Percentiles rank a stretch among this genome's conserved stretches.
phyloP scores from a whole-genome alignment of 1,284 basidiomycete species.

The Leccinum fallax region DNA sequence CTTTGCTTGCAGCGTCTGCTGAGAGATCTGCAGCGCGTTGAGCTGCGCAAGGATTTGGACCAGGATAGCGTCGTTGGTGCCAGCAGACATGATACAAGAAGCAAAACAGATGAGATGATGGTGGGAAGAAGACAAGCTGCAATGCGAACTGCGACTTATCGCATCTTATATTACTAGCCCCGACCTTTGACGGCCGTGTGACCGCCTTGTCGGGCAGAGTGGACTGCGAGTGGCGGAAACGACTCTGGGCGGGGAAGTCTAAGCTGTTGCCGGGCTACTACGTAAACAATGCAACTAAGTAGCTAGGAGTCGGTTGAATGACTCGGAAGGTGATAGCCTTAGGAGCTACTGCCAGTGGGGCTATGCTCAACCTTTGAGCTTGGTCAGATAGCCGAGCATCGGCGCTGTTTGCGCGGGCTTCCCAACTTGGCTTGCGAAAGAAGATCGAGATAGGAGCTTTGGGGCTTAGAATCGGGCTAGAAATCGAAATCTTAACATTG shows the following conservation, averaged over 20 bases:
- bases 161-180: constrained; percentile 18
- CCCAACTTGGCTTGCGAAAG: background rate
- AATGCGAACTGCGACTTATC: background rate
- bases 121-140: constrained; percentile 13
- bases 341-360: too few species aligned
- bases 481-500: background rate
- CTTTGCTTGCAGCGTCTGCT: constrained; percentile 75
- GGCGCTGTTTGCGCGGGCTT: background rate
- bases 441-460: background rate
- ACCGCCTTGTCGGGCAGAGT: background rate
- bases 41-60: constrained; percentile 73
- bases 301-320: background rate
- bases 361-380: background rate
- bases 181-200: constrained; percentile 3
- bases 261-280: background rate
- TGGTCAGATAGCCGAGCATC: background rate
- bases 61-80: constrained; percentile 54
- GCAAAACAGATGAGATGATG: constrained; percentile 9
- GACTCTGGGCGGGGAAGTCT: background rate
- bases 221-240: background rate
- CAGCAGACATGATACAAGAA: constrained; percentile 45
- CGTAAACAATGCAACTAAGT: background rate
- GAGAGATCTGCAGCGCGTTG: constrained; percentile 66
- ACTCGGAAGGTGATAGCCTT: too few species aligned
- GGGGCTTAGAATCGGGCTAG: background rate